Evolutionary conservation across 305 asterid genomes (phyloP).

Genomic region (Fraxinus baroniana): DNA sequence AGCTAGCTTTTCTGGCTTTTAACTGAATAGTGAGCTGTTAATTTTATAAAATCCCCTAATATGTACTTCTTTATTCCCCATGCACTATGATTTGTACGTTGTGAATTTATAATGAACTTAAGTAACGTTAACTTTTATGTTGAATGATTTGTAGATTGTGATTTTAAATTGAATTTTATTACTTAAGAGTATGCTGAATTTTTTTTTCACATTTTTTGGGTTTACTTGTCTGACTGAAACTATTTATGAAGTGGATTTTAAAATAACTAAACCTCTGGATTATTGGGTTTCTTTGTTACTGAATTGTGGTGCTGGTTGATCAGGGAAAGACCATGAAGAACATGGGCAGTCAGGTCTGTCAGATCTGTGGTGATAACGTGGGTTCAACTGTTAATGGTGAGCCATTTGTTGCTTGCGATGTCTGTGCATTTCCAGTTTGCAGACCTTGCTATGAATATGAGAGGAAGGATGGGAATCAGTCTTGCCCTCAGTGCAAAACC

Average conservation of each 20-base stretch:
- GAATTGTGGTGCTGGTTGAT: conserved; percentile 13
- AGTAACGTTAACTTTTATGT: background rate
- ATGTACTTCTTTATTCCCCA: background rate
- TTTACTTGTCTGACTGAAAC: background rate
- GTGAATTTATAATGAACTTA: background rate
- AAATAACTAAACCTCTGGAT: background rate
- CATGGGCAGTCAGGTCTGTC: conserved; percentile 77
- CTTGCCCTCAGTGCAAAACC: conserved; percentile 99
- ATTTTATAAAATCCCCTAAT: background rate
- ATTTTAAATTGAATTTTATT: background rate
- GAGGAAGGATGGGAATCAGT: conserved; percentile 95
- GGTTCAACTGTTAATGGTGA: conserved; percentile 72
- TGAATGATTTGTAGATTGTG: background rate
- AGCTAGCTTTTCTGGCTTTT: background rate
- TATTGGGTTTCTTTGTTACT: background rate
- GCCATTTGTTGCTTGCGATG: conserved; percentile 86
- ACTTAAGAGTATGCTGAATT: background rate
- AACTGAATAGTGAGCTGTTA: background rate
- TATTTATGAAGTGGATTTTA: background rate
- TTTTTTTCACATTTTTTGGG: background rate
- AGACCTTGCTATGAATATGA: conserved; percentile 98
- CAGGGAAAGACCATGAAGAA: conserved; percentile 78
- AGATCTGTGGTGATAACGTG: conserved; percentile 93
- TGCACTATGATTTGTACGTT: background rate
- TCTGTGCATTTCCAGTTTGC: conserved; percentile 96